Percentiles rank a stretch among this genome's conserved stretches.
Evolutionary conservation across 2,329 filamentous ascomycete genomes (phyloP).

Genomic region (Cladosporium colombiae): DNA sequence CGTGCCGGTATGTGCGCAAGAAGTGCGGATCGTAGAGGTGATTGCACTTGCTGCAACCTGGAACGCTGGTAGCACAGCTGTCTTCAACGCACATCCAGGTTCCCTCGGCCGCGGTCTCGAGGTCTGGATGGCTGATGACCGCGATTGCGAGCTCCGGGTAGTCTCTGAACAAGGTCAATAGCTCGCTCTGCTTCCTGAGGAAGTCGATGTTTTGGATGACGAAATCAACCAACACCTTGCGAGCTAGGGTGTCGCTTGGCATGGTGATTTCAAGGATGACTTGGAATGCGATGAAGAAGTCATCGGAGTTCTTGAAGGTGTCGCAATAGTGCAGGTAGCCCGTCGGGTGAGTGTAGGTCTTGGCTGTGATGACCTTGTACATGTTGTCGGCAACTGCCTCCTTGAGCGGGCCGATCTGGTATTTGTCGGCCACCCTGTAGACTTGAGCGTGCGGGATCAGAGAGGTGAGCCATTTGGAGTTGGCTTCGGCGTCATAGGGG

Average conservation of each 20-base stretch:
- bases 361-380: background rate
- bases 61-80: background rate
- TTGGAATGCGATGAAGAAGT: background rate
- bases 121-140: background rate
- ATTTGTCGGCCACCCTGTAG: conserved; percentile 12
- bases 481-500: background rate
- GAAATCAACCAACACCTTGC: background rate
- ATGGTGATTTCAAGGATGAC: background rate
- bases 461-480: background rate
- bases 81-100: background rate
- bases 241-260: background rate
- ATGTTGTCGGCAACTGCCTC: background rate
- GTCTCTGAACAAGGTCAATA: background rate
- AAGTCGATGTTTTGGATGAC: background rate
- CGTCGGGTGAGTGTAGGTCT: background rate
- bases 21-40: background rate
- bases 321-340: background rate
- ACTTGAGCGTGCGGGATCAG: background rate
- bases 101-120: background rate
- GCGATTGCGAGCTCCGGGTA: background rate
- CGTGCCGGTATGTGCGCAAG: background rate
- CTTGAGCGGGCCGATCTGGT: background rate
- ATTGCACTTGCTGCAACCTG: background rate
- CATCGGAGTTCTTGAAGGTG: background rate
- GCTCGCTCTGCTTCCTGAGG: background rate